A percentile compares a stretch with the other conserved stretches of the same genome.
Evolutionary conservation across 1,139 yeast genomes (phyloP).

Genomic region (Kodamaea sp.): DNA sequence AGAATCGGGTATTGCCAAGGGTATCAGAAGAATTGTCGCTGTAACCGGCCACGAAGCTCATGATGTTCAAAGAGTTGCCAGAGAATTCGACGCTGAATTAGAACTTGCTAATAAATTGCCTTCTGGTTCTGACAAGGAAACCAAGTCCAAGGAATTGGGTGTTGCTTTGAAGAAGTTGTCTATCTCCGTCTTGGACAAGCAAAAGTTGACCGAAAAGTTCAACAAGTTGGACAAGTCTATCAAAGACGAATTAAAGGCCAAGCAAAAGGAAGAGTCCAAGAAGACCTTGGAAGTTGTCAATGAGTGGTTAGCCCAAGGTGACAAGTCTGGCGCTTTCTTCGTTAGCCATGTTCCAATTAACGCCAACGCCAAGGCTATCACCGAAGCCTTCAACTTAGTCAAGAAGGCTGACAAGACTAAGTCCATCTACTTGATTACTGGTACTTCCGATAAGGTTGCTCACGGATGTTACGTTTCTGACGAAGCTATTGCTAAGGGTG

Average conservation of each 20-base stretch:
- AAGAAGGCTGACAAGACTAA: conserved; percentile 77
- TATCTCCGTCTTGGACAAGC: conserved; percentile 81
- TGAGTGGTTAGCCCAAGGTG: conserved; percentile 54
- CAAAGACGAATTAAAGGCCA: conserved; percentile 82
- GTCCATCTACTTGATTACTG: conserved; percentile 81
- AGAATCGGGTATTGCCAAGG: conserved; percentile 98
- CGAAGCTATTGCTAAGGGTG: conserved; percentile 67
- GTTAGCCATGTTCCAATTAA: conserved; percentile 70
- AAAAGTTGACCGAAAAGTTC: conserved; percentile 71
- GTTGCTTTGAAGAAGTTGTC: conserved; percentile 79
- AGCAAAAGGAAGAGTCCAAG: conserved; percentile 86
- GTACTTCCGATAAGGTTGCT: conserved; percentile 77
- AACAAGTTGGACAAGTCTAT: conserved; percentile 78
- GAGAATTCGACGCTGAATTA: conserved; percentile 64
- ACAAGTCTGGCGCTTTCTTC: conserved; percentile 47
- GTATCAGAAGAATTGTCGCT: conserved; percentile 96
- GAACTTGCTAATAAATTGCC: conserved; percentile 56
- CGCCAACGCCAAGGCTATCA: conserved; percentile 90
- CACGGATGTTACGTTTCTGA: conserved; percentile 91
- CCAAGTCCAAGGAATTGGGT: conserved; percentile 77
- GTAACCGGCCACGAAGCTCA: conserved; percentile 91
- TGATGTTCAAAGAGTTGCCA: conserved; percentile 82
- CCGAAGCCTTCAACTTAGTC: conserved; percentile 85
- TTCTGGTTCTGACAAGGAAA: conserved; percentile 74
- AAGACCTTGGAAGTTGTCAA: conserved; percentile 79